A percentile compares a stretch with the other conserved stretches of the same genome.
Conservation (phyloP, 2,329 filamentous ascomycete genomes). For the Trichoderma sp. region DNA sequence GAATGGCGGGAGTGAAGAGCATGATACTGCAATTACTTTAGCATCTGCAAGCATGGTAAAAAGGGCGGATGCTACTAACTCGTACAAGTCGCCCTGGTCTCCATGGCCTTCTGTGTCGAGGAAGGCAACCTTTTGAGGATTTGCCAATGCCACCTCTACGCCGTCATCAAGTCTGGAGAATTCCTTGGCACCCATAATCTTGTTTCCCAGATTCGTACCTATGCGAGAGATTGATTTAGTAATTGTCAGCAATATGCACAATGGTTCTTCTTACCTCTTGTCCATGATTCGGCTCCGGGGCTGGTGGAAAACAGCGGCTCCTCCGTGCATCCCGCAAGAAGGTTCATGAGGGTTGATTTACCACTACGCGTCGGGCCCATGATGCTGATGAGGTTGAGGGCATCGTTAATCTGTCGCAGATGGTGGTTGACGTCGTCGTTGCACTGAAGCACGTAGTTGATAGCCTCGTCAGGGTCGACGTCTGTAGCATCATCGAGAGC, state of each 20-base stretch:
- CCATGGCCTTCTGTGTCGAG: conserved; percentile 14
- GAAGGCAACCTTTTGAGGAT: not conserved
- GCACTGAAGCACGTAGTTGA: conserved; percentile 8
- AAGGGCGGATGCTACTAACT: not conserved
- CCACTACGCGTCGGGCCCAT: conserved; percentile 16
- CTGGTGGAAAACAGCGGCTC: conserved; percentile 11
- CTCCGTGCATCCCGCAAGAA: conserved; percentile 8
- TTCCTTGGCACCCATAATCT: conserved; percentile 12
- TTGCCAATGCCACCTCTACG: not conserved
- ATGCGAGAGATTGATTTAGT: not conserved
- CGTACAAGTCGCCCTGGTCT: conserved; percentile 17
- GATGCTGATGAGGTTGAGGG: conserved; percentile 17
- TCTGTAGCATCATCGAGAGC: conserved; percentile 1
- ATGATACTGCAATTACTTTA: not conserved
- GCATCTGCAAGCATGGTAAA: not conserved
- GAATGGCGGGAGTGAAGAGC: conserved; percentile 13
- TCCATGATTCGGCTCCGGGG: conserved; percentile 12
- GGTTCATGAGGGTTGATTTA: conserved; percentile 14
- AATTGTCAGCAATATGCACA: not conserved
- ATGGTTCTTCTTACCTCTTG: conserved; percentile 2
- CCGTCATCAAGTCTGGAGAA: conserved; percentile 12
- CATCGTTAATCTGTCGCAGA: conserved; percentile 12
- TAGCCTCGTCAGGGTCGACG: not conserved
- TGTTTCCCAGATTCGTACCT: conserved; percentile 15
- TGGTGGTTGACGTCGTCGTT: conserved; percentile 11